Conservation (phyloP, 805 yeast species). For the Saturnispora serradocipensis region DNA sequence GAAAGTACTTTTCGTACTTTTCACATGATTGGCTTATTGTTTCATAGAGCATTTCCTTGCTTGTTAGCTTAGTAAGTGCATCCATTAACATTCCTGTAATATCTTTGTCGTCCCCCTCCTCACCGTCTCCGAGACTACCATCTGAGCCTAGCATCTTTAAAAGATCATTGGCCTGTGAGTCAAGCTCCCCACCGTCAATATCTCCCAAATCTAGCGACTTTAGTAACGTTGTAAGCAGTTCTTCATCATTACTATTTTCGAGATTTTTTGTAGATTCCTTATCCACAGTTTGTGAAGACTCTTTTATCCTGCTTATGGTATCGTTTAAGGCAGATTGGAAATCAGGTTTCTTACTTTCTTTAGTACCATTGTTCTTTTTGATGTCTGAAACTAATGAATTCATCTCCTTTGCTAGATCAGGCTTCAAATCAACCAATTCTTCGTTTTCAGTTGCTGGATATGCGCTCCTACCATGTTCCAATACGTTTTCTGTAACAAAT, state of each 20-base stretch:
- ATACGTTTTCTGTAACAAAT: conserved; percentile 61
- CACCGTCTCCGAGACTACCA: conserved; percentile 12
- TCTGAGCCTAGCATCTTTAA: background rate
- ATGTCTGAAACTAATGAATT: conserved; percentile 10
- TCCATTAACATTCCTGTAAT: conserved; percentile 55
- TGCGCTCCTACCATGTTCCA: conserved; percentile 49
- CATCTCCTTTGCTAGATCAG: conserved; percentile 12
- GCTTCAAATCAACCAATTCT: background rate
- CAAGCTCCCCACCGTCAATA: background rate
- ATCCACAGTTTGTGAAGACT: conserved; percentile 65
- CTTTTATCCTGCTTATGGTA: conserved; percentile 72
- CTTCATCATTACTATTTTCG: conserved; percentile 31
- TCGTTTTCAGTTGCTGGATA: conserved; percentile 3
- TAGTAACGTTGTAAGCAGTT: conserved; percentile 53
- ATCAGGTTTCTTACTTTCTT: background rate
- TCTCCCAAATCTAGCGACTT: conserved; percentile 40
- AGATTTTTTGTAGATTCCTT: conserved; percentile 32
- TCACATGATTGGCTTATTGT: conserved; percentile 74
- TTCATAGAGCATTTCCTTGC: conserved; percentile 78
- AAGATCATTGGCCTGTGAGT: background rate
- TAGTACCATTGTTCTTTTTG: background rate
- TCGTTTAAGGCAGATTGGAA: conserved; percentile 53
- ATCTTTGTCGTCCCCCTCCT: conserved; percentile 24
- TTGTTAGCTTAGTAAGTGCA: conserved; percentile 72
- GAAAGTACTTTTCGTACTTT: conserved; percentile 67